These are phyloP conservation scores for Echeveria elegans DNA, from an alignment of 164 flowering plant genomes.

Conservation along the genomic window DNA sequence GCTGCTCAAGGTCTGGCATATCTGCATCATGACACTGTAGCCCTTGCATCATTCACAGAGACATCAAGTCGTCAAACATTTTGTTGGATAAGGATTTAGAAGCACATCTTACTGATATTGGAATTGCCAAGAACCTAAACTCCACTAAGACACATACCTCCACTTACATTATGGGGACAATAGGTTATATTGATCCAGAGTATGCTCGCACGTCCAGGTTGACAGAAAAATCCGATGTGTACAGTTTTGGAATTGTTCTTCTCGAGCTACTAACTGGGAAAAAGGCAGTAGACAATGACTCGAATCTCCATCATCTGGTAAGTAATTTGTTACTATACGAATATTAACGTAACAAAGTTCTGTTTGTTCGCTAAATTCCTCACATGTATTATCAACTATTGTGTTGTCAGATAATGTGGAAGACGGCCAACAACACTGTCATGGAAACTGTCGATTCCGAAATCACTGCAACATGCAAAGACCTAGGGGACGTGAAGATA, in stretches of 20 bases:
- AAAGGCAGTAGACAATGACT: slow-evolving; percentile 92
- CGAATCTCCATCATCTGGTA: slow-evolving; percentile 90
- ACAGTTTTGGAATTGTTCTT: slow-evolving; percentile 87
- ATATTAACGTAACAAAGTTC: neutral
- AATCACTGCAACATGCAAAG: slow-evolving; percentile 67
- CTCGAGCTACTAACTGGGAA: slow-evolving; percentile 89
- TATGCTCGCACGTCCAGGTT: slow-evolving; percentile 96
- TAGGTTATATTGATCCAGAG: slow-evolving; percentile 97
- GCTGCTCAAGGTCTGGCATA: slow-evolving; percentile 91
- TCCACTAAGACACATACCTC: slow-evolving; percentile 70
- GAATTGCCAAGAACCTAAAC: slow-evolving; percentile 85
- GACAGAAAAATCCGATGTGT: slow-evolving; percentile 95
- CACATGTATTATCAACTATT: neutral
- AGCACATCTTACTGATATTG: slow-evolving; percentile 95
- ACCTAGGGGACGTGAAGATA: slow-evolving; percentile 76
- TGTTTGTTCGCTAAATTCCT: neutral
- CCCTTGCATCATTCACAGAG: slow-evolving; percentile 90
- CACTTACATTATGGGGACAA: slow-evolving; percentile 91
- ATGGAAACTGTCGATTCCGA: slow-evolving; percentile 93
- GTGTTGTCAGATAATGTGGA: slow-evolving; percentile 56
- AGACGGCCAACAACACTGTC: slow-evolving; percentile 79
- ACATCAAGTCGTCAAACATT: slow-evolving; percentile 93
- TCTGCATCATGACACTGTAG: slow-evolving; percentile 95
- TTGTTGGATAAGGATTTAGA: slow-evolving; percentile 79
- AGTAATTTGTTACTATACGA: slow-evolving; percentile 8